These are phyloP conservation scores for Hypoxylon rubiginosum DNA, from an alignment of 2,329 filamentous ascomycete species.

Conservation along the genomic window DNA sequence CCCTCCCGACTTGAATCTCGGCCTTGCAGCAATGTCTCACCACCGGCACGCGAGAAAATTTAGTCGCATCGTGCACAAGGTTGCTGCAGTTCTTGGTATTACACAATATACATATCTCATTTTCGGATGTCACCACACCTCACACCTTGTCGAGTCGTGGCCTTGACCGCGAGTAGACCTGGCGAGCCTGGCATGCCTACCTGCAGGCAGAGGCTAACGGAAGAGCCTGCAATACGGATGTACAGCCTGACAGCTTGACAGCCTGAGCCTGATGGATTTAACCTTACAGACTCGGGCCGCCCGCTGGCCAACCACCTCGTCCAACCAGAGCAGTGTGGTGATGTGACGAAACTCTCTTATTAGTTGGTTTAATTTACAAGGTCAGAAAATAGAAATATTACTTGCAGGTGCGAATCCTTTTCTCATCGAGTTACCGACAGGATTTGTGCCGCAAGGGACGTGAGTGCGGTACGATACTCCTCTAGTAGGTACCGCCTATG, in stretches of 20 bases:
- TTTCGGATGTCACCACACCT: constrained; percentile 23
- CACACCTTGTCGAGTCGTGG: neutral
- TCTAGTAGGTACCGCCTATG: neutral
- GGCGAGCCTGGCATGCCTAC: neutral
- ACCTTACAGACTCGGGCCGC: constrained; percentile 40
- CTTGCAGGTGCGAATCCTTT: constrained; percentile 36
- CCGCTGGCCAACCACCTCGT: constrained; percentile 11
- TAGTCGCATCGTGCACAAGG: constrained; percentile 25
- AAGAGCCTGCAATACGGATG: constrained; percentile 2
- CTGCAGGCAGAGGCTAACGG: constrained; percentile 24
- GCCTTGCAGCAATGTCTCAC: constrained; percentile 33
- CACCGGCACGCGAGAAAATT: constrained; percentile 32
- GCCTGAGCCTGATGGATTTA: constrained; percentile 35
- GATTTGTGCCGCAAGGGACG: constrained; percentile 11
- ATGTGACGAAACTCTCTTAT: constrained; percentile 1
- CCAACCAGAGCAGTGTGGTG: neutral
- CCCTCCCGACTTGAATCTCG: constrained; percentile 8
- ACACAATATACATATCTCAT: constrained; percentile 15
- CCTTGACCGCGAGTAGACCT: constrained; percentile 1
- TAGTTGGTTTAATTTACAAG: neutral
- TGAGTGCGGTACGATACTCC: constrained; percentile 18
- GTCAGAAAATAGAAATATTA: constrained; percentile 29
- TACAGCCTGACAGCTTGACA: neutral
- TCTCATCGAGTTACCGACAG: constrained; percentile 37
- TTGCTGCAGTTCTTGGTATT: constrained; percentile 33